A percentile compares a stretch with the other conserved stretches of the same genome.
These are phyloP conservation scores for Termitomyces sp. DNA, from an alignment of 768 basidiomycete genomes.

Conservation along the genomic window DNA sequence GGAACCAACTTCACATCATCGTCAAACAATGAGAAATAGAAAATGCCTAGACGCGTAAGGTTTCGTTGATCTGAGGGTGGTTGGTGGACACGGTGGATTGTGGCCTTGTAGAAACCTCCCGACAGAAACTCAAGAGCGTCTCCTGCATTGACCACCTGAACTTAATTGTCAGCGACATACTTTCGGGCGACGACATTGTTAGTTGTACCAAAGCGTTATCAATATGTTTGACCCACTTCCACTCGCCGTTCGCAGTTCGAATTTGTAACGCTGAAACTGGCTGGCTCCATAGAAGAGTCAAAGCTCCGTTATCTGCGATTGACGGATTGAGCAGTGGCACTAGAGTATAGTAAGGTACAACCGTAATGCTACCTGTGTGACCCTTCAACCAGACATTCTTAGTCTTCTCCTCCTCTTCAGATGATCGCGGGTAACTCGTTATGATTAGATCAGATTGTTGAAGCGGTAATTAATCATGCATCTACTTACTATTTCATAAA, in stretches of 20 bases:
- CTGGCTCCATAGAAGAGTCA: constrained; percentile 44
- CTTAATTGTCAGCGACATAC: neutral
- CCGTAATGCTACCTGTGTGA: constrained; percentile 32
- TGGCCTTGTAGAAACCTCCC: constrained; percentile 40
- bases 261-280: constrained; percentile 43
- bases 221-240: constrained; percentile 42
- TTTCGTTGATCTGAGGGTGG: constrained; percentile 40
- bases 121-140: constrained; percentile 43
- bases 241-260: constrained; percentile 31
- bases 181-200: neutral
- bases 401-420: constrained; percentile 35
- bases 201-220: constrained; percentile 36
- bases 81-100: constrained; percentile 43
- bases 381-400: constrained; percentile 48
- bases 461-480: too few relatives aligned
- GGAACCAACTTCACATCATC: constrained; percentile 37
- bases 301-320: constrained; percentile 4
- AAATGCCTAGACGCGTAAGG: constrained; percentile 36
- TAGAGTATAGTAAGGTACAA: neutral
- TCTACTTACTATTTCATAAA: constrained; percentile 43
- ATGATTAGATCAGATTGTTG: constrained; percentile 23
- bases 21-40: constrained; percentile 41
- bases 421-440: constrained; percentile 34
- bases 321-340: neutral
- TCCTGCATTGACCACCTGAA: constrained; percentile 39